Conservation (phyloP, 2,329 filamentous ascomycete genomes). For the Colletotrichum sp. region DNA sequence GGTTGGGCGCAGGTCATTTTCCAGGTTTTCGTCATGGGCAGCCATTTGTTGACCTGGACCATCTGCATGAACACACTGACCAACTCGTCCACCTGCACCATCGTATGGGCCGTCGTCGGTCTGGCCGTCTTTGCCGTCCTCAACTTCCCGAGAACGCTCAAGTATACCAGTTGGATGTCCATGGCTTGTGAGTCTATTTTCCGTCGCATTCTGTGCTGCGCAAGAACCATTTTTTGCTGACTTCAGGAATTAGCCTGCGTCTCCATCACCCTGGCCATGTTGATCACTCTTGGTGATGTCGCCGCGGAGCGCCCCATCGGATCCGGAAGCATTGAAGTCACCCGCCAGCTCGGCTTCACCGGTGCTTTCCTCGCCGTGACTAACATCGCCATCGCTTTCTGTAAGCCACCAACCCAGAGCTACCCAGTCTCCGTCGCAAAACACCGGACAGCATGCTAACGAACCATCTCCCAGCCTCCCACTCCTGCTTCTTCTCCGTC, state of each 20-base stretch:
- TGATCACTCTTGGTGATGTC: constrained; percentile 68
- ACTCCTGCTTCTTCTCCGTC: constrained; percentile 73
- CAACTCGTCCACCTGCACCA: constrained; percentile 63
- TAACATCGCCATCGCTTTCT: constrained; percentile 72
- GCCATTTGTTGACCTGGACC: constrained; percentile 71
- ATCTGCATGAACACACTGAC: constrained; percentile 72
- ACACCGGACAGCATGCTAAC: neutral
- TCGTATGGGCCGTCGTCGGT: constrained; percentile 67
- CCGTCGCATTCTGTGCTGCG: neutral
- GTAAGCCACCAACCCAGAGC: constrained; percentile 30
- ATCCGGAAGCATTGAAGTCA: constrained; percentile 34
- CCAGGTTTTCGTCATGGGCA: constrained; percentile 71
- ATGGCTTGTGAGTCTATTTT: constrained; percentile 49
- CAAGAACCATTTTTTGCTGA: neutral
- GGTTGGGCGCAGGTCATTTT: constrained; percentile 65
- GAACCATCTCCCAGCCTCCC: constrained; percentile 42
- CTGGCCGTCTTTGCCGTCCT: constrained; percentile 62
- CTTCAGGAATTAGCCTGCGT: constrained; percentile 47
- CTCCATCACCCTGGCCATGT: constrained; percentile 66
- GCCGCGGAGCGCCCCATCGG: constrained; percentile 50
- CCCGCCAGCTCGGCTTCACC: constrained; percentile 47
- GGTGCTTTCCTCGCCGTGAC: constrained; percentile 62
- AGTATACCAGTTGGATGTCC: constrained; percentile 66
- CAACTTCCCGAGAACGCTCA: constrained; percentile 66
- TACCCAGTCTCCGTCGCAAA: rapidly evolving